Conservation (phyloP, 2,329 filamentous ascomycete species). For the Colletotrichum sojae region DNA sequence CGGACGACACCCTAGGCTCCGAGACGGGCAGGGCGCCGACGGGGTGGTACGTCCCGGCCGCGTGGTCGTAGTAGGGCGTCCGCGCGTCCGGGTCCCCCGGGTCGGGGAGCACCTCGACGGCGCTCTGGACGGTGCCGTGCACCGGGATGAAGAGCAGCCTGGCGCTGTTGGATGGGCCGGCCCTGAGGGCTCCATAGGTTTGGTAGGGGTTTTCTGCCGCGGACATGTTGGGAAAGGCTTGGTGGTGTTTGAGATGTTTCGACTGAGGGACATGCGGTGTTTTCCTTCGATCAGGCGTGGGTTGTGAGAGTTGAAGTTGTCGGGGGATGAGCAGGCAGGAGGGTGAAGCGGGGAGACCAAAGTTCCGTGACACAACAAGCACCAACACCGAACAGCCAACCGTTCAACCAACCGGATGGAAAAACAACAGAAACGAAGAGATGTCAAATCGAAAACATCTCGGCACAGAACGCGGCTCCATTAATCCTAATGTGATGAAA, state of each 20-base stretch:
- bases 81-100: neutral
- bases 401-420: no score
- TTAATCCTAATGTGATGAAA: no score
- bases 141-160: slow-evolving; percentile 1
- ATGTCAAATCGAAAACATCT: no score
- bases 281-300: neutral
- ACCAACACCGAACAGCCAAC: no score
- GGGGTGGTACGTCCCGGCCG: neutral
- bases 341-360: no score
- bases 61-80: slow-evolving; percentile 1
- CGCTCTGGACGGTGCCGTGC: neutral
- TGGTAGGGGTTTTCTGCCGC: neutral
- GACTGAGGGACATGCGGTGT: neutral
- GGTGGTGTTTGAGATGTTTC: neutral
- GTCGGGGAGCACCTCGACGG: slow-evolving; percentile 5
- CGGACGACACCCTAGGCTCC: slow-evolving; percentile 4
- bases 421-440: no score
- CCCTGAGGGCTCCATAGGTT: slow-evolving; percentile 4
- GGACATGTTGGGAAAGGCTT: neutral
- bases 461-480: no score
- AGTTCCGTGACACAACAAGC: no score
- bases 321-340: no score
- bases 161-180: neutral
- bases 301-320: neutral
- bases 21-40: neutral